Percentiles rank a stretch among this genome's conserved stretches.
Evolutionary conservation across 805 yeast species (phyloP).

Genomic region (Hermanozyma aechmeae): DNA sequence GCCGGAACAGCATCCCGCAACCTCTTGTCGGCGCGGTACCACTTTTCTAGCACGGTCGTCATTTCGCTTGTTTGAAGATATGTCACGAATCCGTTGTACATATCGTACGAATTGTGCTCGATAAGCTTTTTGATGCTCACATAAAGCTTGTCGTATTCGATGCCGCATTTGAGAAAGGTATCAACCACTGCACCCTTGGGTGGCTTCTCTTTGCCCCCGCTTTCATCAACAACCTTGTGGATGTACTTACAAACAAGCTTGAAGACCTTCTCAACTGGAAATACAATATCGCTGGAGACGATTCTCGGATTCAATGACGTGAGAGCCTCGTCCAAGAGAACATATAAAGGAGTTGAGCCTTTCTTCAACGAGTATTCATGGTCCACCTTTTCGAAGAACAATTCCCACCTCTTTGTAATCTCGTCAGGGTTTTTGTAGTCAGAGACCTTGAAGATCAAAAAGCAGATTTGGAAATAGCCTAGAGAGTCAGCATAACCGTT

Average conservation of each 20-base stretch:
- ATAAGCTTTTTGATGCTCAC: constrained; percentile 53
- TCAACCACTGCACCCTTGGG: constrained; percentile 52
- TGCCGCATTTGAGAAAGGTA: constrained; percentile 55
- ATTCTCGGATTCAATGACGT: constrained; percentile 53
- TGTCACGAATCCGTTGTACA: constrained; percentile 36
- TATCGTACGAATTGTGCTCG: constrained; percentile 48
- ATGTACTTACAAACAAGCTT: constrained; percentile 55
- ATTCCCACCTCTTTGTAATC: constrained; percentile 72
- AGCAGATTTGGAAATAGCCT: constrained; percentile 76
- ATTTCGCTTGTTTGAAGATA: constrained; percentile 41
- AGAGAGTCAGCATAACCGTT: constrained; percentile 83
- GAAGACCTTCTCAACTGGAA: constrained; percentile 66
- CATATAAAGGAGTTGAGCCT: constrained; percentile 24
- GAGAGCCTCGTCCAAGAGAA: constrained; percentile 29
- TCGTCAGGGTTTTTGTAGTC: constrained; percentile 82
- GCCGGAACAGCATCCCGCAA: constrained; percentile 47
- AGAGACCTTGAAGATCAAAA: constrained; percentile 69
- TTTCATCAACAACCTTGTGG: constrained; percentile 25
- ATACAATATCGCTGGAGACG: constrained; percentile 62
- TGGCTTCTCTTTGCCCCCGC: constrained; percentile 22
- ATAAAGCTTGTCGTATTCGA: constrained; percentile 55
- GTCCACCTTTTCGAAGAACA: constrained; percentile 46
- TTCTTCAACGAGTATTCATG: constrained; percentile 19
- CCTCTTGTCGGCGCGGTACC: constrained; percentile 60
- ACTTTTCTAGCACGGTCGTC: constrained; percentile 51